These are phyloP conservation scores for Salvia hispanica DNA, from an alignment of 257 asterid genomes.

Conservation along the genomic window DNA sequence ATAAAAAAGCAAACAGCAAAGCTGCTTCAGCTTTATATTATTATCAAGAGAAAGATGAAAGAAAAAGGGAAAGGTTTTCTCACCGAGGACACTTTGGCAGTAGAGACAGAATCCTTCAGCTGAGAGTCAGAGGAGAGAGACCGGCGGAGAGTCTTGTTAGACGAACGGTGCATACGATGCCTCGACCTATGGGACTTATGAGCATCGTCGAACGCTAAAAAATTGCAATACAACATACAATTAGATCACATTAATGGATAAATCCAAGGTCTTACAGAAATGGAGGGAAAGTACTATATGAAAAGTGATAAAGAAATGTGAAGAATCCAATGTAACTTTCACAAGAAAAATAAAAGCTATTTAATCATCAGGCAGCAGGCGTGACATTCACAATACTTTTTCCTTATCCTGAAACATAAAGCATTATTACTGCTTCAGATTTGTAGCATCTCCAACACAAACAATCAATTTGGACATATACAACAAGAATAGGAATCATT, in stretches of 20 bases:
- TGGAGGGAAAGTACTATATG: slow-evolving; percentile 24
- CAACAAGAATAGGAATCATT: background rate
- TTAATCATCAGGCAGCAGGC: slow-evolving; percentile 19
- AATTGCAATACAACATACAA: slow-evolving; percentile 31
- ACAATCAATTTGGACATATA: background rate
- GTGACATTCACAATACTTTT: slow-evolving; percentile 11
- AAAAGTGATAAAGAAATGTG: background rate
- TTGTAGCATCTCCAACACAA: background rate
- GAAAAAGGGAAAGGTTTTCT: slow-evolving; percentile 26
- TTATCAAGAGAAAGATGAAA: background rate
- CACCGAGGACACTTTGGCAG: slow-evolving; percentile 57
- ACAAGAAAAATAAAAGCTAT: slow-evolving; percentile 19
- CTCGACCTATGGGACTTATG: slow-evolving; percentile 78
- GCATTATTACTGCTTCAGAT: background rate
- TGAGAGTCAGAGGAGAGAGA: slow-evolving; percentile 71
- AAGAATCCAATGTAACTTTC: no score
- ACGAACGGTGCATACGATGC: slow-evolving; percentile 61
- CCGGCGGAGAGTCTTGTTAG: slow-evolving; percentile 60
- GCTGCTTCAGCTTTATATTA: background rate
- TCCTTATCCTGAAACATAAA: background rate
- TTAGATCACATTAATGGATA: slow-evolving; percentile 27
- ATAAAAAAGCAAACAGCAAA: background rate
- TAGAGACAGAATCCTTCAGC: slow-evolving; percentile 63
- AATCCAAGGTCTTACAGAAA: slow-evolving; percentile 19
- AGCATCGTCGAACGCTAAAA: slow-evolving; percentile 73